Percentiles rank a stretch among this genome's conserved stretches.
phyloP scores from a whole-genome alignment of 1,139 yeast genomes.

The Magnusiomyces suaveolens region DNA sequence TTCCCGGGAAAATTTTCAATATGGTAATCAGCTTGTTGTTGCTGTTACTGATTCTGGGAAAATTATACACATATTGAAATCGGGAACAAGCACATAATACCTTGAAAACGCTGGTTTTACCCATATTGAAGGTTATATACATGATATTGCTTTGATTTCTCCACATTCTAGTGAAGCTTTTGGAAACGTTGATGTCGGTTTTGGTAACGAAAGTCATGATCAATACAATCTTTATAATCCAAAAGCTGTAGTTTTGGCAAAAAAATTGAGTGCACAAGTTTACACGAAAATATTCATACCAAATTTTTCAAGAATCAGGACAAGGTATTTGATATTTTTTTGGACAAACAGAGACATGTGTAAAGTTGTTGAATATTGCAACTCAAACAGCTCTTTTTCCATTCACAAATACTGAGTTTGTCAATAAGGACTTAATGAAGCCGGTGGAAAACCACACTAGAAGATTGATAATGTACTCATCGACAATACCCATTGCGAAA shows the following conservation, averaged over 20 bases:
- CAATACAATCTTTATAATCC: slow-evolving; percentile 52
- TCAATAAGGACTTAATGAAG: slow-evolving; percentile 40
- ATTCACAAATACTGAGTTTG: slow-evolving; percentile 36
- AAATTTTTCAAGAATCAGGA: slow-evolving; percentile 57
- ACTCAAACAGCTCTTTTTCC: slow-evolving; percentile 41
- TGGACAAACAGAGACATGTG: slow-evolving; percentile 71
- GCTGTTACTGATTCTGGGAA: slow-evolving; percentile 75
- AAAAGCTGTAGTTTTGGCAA: slow-evolving; percentile 73
- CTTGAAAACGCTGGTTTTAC: slow-evolving; percentile 77
- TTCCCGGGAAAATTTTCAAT: slow-evolving; percentile 18
- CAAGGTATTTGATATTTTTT: slow-evolving; percentile 50
- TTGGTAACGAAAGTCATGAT: slow-evolving; percentile 72
- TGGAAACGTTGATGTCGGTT: slow-evolving; percentile 53
- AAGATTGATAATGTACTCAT: slow-evolving; percentile 26
- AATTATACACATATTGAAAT: slow-evolving; percentile 46
- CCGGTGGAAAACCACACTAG: slow-evolving; percentile 41
- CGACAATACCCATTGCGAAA: slow-evolving; percentile 2
- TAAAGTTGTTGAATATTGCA: slow-evolving; percentile 73
- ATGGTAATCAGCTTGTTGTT: slow-evolving; percentile 49
- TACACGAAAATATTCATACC: slow-evolving; percentile 70
- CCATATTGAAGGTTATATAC: slow-evolving; percentile 54
- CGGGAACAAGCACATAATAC: slow-evolving; percentile 37
- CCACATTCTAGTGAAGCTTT: slow-evolving; percentile 63
- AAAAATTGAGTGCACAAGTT: slow-evolving; percentile 67
- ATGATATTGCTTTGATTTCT: slow-evolving; percentile 61